Percentiles rank a stretch among this genome's conserved stretches.
Conservation (phyloP, 306 rosid species). For the Medicago truncatula region DNA sequence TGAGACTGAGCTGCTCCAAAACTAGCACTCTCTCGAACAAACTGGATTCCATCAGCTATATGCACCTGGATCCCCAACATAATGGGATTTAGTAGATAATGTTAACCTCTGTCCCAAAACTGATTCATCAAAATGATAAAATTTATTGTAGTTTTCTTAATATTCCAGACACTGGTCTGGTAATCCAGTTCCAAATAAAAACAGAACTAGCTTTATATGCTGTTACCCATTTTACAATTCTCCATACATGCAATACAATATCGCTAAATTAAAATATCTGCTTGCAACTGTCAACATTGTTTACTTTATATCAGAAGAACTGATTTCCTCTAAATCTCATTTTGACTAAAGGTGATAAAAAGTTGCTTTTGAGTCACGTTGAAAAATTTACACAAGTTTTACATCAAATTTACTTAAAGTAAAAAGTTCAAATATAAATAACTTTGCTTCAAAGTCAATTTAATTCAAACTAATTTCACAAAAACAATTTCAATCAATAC, state of each 20-base stretch:
- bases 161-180: background rate
- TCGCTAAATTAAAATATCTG: slow-evolving; percentile 5
- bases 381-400: background rate
- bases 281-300: background rate
- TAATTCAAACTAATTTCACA: background rate
- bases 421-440: background rate
- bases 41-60: slow-evolving; percentile 87
- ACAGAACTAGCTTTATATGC: background rate
- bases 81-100: slow-evolving; percentile 28
- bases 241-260: slow-evolving; percentile 9
- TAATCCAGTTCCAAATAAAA: background rate
- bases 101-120: slow-evolving; percentile 7
- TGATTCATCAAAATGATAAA: slow-evolving; percentile 29
- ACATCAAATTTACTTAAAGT: background rate
- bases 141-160: background rate
- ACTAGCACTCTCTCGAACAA: slow-evolving; percentile 54
- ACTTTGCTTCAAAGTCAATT: background rate
- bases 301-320: background rate
- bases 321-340: background rate
- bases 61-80: slow-evolving; percentile 71
- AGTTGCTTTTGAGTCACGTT: background rate
- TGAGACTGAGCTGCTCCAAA: slow-evolving; percentile 38
- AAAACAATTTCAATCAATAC: background rate
- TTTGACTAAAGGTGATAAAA: background rate
- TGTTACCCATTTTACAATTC: slow-evolving; percentile 18